Base-by-base conservation (phyloP, 352 stramenopile species). In the Phytophthora lateralis region DNA sequence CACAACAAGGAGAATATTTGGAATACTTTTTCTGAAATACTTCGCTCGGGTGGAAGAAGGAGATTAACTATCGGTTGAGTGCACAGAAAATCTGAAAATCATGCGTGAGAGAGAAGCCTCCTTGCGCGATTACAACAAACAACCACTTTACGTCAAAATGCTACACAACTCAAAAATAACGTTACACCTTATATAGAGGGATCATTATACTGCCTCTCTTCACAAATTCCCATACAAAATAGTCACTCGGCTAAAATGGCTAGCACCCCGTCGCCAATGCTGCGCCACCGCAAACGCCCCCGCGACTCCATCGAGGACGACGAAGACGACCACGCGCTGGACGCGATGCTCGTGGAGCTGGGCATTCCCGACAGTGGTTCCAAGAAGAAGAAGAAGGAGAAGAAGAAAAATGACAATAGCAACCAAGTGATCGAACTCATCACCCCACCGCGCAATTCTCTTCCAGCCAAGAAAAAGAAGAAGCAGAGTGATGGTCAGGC, bases 341-440 rank as follows among this genome's bases (percentile, higher is more conserved):
- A 80, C 42, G 53, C 56, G 6, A 64, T 80, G 56, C 71, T 80
- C 17, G 34, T 66, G 27, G 56, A 77, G 55, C 35, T 80, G 29
- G 68, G 71, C 12, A 73, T 80, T 34, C 64, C 71, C 1, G 15
- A 32, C 18, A 56, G 49, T 29, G 39, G 46, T 39, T 49, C 37
- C 41, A 49, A 58, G 38, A 55, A 71, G 48, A 71, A 59, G 42
- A 50, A 35, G 30, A 32, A 59, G 42, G 47, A 35, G 30, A 32
- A 30, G 20, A 56, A 35, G 27, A 42, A 34, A 20, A 54, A 29
- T 21, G 46, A 32, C 18, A 54, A 46, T 27, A 44, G 4, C 17
- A 18, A 0, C 5, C 54, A 78, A 34, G 62, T 85, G 15, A 85
- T 85, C 30, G 73, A 85, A 48, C 67, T 85, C 24, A 63, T 76